These are phyloP conservation scores for Naumovozyma castellii DNA, from an alignment of 805 yeast genomes.

Conservation along the genomic window DNA sequence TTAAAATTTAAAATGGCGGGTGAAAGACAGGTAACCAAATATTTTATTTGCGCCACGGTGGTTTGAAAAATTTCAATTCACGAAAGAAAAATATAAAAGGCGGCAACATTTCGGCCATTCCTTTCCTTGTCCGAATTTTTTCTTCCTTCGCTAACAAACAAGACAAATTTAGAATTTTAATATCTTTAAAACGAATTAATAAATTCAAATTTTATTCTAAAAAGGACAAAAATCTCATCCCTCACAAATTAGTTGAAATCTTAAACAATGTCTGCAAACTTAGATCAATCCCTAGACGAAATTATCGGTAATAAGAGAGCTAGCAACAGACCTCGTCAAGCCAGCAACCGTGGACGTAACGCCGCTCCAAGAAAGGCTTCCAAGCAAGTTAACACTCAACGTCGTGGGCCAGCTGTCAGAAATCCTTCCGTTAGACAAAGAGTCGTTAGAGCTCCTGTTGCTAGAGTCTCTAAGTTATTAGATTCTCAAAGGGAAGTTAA, in stretches of 20 bases:
- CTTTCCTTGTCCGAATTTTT: neutral
- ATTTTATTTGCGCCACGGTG: no score
- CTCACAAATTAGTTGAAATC: neutral
- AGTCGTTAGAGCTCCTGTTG: conserved; percentile 23
- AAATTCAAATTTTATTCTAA: neutral
- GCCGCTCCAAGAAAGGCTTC: conserved; percentile 27
- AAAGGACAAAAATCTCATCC: neutral
- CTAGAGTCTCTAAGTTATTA: conserved; percentile 30
- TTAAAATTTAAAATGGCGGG: neutral
- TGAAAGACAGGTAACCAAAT: no score
- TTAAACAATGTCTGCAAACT: conserved; percentile 56
- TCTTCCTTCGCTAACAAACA: neutral
- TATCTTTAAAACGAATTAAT: neutral
- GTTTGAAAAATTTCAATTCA: no score
- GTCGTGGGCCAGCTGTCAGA: conserved; percentile 19
- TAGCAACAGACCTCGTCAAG: conserved; percentile 24
- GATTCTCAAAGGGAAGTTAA: conserved; percentile 58
- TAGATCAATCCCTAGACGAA: conserved; percentile 92
- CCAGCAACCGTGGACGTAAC: conserved; percentile 20
- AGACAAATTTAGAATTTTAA: no score
- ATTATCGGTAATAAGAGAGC: conserved; percentile 55
- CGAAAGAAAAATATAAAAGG: neutral
- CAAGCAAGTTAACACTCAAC: conserved; percentile 23
- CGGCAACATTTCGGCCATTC: neutral
- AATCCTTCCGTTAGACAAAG: conserved; percentile 12